Percentiles rank a stretch among this genome's conserved stretches.
These are phyloP conservation scores for Lasiodiplodia sp. DNA, from an alignment of 2,329 filamentous ascomycete genomes.

Conservation along the genomic window DNA sequence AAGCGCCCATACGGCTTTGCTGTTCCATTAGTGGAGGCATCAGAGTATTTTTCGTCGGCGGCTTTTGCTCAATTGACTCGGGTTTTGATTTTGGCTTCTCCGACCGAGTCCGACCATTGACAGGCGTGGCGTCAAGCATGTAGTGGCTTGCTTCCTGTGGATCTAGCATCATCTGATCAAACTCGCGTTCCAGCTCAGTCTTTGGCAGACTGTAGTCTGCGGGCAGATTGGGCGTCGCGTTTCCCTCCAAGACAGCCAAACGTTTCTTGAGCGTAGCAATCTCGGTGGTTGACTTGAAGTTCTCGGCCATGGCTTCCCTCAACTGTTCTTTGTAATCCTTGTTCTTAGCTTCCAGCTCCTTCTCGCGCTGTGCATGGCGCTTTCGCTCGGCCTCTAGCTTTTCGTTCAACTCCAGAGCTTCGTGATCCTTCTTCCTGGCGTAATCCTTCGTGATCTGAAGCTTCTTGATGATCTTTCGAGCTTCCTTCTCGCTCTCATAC, in stretches of 20 bases:
- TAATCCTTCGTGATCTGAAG: conserved; percentile 81
- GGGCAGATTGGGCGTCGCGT: background rate
- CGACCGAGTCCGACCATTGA: background rate
- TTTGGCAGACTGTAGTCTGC: conserved; percentile 1
- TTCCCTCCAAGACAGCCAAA: conserved; percentile 39
- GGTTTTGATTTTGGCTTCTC: background rate
- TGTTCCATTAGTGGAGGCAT: background rate
- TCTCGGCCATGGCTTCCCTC: conserved; percentile 44
- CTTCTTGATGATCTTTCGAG: conserved; percentile 80
- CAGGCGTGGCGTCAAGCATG: conserved; percentile 25
- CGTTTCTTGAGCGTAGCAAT: conserved; percentile 44
- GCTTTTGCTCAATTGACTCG: conserved; percentile 1
- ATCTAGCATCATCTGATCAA: conserved; percentile 28
- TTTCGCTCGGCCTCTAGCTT: conserved; percentile 73
- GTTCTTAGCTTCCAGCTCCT: conserved; percentile 67
- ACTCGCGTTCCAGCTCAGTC: conserved; percentile 21
- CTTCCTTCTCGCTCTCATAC: conserved; percentile 73
- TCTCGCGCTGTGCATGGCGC: conserved; percentile 70
- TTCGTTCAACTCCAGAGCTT: conserved; percentile 70
- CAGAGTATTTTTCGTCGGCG: background rate
- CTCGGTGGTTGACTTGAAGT: conserved; percentile 41
- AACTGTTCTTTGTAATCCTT: conserved; percentile 50
- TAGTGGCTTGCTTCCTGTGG: conserved; percentile 25
- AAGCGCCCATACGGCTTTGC: background rate
- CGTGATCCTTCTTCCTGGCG: conserved; percentile 77